Conservation (phyloP, 2,329 filamentous ascomycete species). For the Cladosporium velox region DNA sequence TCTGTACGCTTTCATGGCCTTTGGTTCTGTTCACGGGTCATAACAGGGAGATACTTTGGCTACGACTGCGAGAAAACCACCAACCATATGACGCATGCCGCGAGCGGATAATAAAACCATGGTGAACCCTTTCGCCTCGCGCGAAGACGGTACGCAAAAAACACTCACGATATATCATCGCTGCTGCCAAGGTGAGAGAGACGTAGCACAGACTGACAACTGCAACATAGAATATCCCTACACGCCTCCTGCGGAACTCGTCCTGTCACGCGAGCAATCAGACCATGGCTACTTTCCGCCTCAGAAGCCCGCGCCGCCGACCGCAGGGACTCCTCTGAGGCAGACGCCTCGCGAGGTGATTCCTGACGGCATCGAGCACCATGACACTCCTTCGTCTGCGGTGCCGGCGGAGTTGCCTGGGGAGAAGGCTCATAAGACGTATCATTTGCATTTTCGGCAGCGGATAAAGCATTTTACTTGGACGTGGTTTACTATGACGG, state of each 20-base stretch:
- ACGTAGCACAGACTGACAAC: not conserved
- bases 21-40: not conserved
- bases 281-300: constrained; percentile 15
- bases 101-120: not conserved
- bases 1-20: constrained; percentile 13
- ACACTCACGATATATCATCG: not conserved
- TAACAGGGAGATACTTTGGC: too few relatives aligned
- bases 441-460: constrained; percentile 47
- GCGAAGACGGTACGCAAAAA: constrained; percentile 3
- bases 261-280: constrained; percentile 7
- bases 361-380: constrained; percentile 1
- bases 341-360: constrained; percentile 3
- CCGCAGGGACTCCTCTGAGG: not conserved
- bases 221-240: not conserved
- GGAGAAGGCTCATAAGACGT: not conserved
- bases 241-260: constrained; percentile 1
- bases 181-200: not conserved
- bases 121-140: constrained; percentile 2
- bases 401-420: not conserved
- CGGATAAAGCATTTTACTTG: constrained; percentile 67
- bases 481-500: constrained; percentile 74
- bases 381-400: not conserved
- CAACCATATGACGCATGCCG: not conserved
- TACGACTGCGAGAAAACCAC: not conserved
- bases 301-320: constrained; percentile 5